These are phyloP conservation scores for Quercus robur DNA, from an alignment of 306 rosid species.

Conservation along the genomic window DNA sequence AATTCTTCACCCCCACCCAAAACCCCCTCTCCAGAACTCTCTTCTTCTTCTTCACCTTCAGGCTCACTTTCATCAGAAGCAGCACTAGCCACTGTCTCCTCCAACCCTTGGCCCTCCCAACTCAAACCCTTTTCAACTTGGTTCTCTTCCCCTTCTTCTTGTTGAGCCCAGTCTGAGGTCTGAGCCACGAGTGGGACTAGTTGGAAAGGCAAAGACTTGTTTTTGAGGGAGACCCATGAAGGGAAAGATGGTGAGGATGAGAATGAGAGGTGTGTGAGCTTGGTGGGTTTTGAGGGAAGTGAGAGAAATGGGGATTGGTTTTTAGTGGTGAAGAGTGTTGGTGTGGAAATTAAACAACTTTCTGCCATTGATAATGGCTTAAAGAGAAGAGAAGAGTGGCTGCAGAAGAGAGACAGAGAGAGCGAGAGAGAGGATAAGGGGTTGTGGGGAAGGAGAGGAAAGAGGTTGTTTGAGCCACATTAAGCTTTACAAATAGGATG, in stretches of 20 bases:
- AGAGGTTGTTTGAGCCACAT: conserved; percentile 11
- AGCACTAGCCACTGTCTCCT: conserved; percentile 17
- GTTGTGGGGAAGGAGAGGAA: conserved; percentile 20
- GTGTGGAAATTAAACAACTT: conserved; percentile 45
- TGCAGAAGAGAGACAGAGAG: conserved; percentile 28
- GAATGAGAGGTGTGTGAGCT: conserved; percentile 30
- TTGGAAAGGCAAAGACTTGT: conserved; percentile 34
- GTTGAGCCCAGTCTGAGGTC: conserved; percentile 81
- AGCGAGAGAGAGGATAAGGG: conserved; percentile 16
- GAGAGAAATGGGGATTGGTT: conserved; percentile 30
- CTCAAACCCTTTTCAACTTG: conserved; percentile 23
- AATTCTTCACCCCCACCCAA: conserved; percentile 26
- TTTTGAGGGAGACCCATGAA: conserved; percentile 33
- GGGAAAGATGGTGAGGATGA: conserved; percentile 20
- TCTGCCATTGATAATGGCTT: conserved; percentile 58
- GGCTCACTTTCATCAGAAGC: conserved; percentile 11
- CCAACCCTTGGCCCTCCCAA: conserved; percentile 43
- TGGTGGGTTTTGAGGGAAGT: conserved; percentile 40
- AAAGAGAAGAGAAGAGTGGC: conserved; percentile 21
- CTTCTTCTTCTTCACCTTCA: conserved; percentile 20
- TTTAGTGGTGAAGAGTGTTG: conserved; percentile 42
- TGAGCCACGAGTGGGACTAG: conserved; percentile 65
- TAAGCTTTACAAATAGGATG: neutral
- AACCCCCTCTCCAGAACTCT: conserved; percentile 33
- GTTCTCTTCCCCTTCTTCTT: conserved; percentile 26